Evolutionary conservation across 2,329 filamentous ascomycete species (phyloP).

Genomic region (Neofusicoccum cordaticola): DNA sequence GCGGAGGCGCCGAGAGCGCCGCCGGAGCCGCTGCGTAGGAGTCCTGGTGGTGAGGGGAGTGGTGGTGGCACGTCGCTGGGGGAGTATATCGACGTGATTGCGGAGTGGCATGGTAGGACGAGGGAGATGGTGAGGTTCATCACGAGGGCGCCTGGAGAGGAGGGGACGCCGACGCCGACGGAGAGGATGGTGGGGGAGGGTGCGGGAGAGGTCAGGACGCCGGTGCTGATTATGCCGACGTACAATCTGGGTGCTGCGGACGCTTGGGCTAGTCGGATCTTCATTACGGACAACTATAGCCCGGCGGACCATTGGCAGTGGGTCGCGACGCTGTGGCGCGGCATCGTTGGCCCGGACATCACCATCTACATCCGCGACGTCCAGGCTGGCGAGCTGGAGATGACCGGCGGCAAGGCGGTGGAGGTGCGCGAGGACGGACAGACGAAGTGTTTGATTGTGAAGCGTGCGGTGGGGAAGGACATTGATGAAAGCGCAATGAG

Average conservation of each 20-base stretch:
- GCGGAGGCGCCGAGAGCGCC: conserved; percentile 48
- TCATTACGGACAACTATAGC: conserved; percentile 73
- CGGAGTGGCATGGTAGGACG: conserved; percentile 73
- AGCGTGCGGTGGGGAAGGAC: conserved; percentile 28
- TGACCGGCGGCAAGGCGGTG: conserved; percentile 27
- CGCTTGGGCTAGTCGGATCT: conserved; percentile 67
- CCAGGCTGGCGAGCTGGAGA: conserved; percentile 22
- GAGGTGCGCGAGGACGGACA: conserved; percentile 41
- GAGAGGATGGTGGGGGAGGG: neutral
- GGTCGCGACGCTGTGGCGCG: conserved; percentile 92
- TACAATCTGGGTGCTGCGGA: conserved; percentile 81
- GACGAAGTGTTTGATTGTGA: conserved; percentile 40
- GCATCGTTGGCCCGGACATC: conserved; percentile 76
- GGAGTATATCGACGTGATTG: conserved; percentile 66
- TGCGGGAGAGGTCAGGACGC: conserved; percentile 40
- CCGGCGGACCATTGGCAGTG: conserved; percentile 95
- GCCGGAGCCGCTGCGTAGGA: conserved; percentile 27
- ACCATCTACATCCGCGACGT: conserved; percentile 63
- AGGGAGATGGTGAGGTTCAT: conserved; percentile 65
- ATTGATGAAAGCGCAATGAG: conserved; percentile 57
- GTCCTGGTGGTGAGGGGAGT: neutral
- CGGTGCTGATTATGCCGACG: conserved; percentile 72
- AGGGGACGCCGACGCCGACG: neutral
- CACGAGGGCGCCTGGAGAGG: conserved; percentile 26
- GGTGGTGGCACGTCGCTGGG: conserved; percentile 28